Base-by-base conservation (phyloP, 2,329 filamentous ascomycete genomes). In the Talaromyces sp. region DNA sequence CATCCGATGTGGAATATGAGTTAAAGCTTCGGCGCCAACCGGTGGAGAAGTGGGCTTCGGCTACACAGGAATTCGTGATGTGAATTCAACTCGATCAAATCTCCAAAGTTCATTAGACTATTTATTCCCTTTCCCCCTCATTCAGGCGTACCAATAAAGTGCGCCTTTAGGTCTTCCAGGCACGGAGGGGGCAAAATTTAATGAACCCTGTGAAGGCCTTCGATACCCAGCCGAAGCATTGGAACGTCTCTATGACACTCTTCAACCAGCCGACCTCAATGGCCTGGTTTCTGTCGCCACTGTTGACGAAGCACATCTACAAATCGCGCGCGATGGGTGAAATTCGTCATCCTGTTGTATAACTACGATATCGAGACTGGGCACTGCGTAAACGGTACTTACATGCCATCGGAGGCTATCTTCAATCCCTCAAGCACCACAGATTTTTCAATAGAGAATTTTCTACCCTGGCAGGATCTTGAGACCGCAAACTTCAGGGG, bases 1-100 rank as follows among this genome's bases (percentile, higher is more conserved):
- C 61, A 54, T 64, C 54, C 25, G 60, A 68, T 47, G 61, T 29
- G 29, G 58, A 66, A 43, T 67, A 68, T 63, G 66, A 68, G 43
- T 29, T 67, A 47, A 45, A 58, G 13, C 67, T 66, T 29, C 61
- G 66, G 7, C 67, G 67, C 19, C 34, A 62, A 22, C 61, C 67
- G 11, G 64, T 68, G 17, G 66, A 65, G 54, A 60, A 56, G 29
- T 68, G 67, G 67, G 64, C 66, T 59, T 66, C 66, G 25, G 67
- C 65, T 15, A 61, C 60, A 36, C 67, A 67, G 49, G 60, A 61
- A 53, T 66, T 58, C 66, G 67, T 63, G 67, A 68, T 66, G 66
- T 68, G 29, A 53, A 53, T 27, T 27, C 15, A 45, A 45, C 40
- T n/a, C 40, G 2, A 17, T 40, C 38, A 40, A 40, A 29, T 45